phyloP scores from a whole-genome alignment of 495 filamentous ascomycete species.

The Xylaria flabelliformis region DNA sequence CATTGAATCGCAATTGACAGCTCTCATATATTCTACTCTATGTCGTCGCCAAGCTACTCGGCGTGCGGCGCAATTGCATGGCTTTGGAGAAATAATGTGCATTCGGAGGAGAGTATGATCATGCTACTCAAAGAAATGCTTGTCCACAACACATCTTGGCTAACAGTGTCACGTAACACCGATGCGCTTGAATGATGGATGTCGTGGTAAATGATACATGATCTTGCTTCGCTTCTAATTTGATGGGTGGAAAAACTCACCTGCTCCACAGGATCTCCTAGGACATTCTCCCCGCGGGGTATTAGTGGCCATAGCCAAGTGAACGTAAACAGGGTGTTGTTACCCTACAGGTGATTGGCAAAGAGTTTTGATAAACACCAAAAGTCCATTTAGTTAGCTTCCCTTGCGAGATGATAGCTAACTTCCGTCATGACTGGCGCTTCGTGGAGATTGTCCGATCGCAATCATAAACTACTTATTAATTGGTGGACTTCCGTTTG shows the following conservation, averaged over 20 bases:
- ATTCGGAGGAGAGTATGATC: neutral
- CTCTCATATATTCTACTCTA: conserved; percentile 12
- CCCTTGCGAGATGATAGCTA: neutral
- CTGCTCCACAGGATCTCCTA: neutral
- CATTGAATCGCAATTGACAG: neutral
- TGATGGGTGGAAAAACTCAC: conserved; percentile 21
- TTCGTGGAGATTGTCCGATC: neutral
- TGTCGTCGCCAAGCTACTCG: neutral
- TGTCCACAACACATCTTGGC: neutral
- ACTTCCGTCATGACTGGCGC: too few species aligned
- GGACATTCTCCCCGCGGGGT: neutral
- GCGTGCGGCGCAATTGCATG: neutral
- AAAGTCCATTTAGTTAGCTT: neutral
- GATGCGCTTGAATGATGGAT: neutral
- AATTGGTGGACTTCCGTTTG: conserved; percentile 15
- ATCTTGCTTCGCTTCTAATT: neutral
- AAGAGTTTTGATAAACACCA: neutral
- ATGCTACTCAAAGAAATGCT: neutral
- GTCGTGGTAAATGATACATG: neutral
- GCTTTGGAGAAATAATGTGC: neutral
- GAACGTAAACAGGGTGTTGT: neutral
- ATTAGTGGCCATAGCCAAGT: neutral
- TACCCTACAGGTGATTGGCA: neutral
- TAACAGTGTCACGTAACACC: neutral
- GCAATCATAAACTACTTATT: neutral